Evolutionary conservation across 2,329 filamentous ascomycete species (phyloP).

Genomic region (Aspergillus viridinutans): DNA sequence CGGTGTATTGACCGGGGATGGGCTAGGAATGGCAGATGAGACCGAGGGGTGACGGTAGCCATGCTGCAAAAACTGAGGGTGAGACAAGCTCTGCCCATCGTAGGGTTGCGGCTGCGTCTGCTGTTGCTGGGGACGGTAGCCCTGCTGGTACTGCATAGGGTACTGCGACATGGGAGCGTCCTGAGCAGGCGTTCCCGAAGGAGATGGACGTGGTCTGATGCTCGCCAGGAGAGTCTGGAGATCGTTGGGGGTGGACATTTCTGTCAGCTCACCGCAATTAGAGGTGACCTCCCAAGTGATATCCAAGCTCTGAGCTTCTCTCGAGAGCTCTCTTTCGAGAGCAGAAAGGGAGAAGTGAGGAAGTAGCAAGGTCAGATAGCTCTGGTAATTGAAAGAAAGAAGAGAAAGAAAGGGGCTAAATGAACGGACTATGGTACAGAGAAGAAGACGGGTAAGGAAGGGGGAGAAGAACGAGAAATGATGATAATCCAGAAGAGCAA

Average conservation of each 20-base stretch:
- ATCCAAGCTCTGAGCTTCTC: constrained; percentile 24
- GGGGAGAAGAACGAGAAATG: constrained; percentile 12
- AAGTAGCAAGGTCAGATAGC: neutral
- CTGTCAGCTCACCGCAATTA: constrained; percentile 32
- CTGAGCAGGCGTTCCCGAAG: constrained; percentile 27
- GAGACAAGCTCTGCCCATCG: constrained; percentile 30
- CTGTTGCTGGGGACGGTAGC: constrained; percentile 28
- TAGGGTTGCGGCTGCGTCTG: constrained; percentile 24
- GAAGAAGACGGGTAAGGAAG: constrained; percentile 6
- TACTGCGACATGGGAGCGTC: constrained; percentile 25
- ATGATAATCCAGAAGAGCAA: constrained; percentile 17
- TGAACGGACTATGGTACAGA: constrained; percentile 17
- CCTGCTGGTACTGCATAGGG: constrained; percentile 27
- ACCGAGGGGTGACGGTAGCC: constrained; percentile 54
- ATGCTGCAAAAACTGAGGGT: constrained; percentile 28
- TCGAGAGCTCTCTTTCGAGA: constrained; percentile 34
- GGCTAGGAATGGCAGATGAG: constrained; percentile 56
- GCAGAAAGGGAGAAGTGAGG: constrained; percentile 9
- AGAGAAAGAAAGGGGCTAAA: constrained; percentile 7
- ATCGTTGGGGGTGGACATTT: constrained; percentile 46
- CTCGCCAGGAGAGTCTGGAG: constrained; percentile 45
- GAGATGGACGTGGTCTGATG: constrained; percentile 40
- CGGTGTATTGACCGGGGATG: constrained; percentile 50
- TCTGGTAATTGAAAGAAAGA: constrained; percentile 11
- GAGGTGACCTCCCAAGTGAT: constrained; percentile 27